Evolutionary conservation across 768 basidiomycete genomes (phyloP).

Genomic region (Melanogaster broomeanus): DNA sequence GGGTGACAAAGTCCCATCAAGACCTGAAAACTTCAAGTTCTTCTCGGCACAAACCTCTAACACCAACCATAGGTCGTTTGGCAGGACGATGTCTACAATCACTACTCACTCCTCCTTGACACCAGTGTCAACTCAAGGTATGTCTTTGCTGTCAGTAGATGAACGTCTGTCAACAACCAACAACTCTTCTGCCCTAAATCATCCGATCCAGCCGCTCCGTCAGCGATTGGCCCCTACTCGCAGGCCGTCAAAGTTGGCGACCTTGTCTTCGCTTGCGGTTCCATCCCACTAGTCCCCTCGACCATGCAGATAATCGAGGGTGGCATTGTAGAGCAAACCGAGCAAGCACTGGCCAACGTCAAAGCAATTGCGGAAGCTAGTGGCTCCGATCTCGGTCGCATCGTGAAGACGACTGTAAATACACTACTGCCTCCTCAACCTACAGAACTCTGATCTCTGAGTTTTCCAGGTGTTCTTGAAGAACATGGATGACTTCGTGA

Average conservation of each 20-base stretch:
- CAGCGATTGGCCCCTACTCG: slow-evolving; percentile 84
- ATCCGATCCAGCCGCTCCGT: slow-evolving; percentile 59
- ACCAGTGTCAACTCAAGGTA: slow-evolving; percentile 36
- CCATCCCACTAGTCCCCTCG: slow-evolving; percentile 78
- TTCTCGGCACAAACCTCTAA: neutral
- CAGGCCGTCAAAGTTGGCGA: slow-evolving; percentile 85
- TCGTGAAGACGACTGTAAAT: slow-evolving; percentile 90
- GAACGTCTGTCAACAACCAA: neutral
- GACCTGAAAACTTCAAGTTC: neutral
- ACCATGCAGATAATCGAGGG: slow-evolving; percentile 70
- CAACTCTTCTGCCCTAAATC: neutral
- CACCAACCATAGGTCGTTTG: neutral
- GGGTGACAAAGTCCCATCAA: neutral
- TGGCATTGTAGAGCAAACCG: slow-evolving; percentile 78
- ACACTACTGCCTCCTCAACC: neutral
- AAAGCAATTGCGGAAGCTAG: slow-evolving; percentile 80
- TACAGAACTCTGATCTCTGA: neutral
- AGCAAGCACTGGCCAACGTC: slow-evolving; percentile 86
- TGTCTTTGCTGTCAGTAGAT: neutral
- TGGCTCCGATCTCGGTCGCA: slow-evolving; percentile 73
- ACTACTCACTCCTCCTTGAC: slow-evolving; percentile 38
- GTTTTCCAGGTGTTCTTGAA: slow-evolving; percentile 81
- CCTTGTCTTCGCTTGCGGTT: slow-evolving; percentile 88
- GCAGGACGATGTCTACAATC: slow-evolving; percentile 26
- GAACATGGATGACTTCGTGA: slow-evolving; percentile 85